Evolutionary conservation across 2,329 filamentous ascomycete species (phyloP).

Genomic region (Amesomyces nigricolor): DNA sequence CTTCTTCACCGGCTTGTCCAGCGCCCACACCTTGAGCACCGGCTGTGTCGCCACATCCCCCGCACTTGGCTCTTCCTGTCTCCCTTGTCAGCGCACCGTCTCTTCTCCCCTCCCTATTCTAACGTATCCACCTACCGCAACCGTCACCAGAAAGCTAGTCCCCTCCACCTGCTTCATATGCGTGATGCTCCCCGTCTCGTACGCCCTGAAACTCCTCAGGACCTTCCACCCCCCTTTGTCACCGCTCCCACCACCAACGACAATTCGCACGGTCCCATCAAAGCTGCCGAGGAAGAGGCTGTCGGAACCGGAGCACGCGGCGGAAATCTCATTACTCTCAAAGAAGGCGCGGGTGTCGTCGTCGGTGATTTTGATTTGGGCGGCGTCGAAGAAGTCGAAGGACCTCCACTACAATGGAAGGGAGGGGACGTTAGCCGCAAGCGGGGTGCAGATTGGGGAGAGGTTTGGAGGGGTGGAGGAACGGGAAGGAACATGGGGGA

Average conservation of each 20-base stretch:
- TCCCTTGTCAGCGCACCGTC: slow-evolving; percentile 17
- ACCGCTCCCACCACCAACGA: slow-evolving; percentile 75
- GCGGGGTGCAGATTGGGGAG: not conserved
- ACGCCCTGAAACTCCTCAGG: slow-evolving; percentile 38
- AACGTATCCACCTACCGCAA: slow-evolving; percentile 48
- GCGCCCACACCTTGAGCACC: slow-evolving; percentile 91
- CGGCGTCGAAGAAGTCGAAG: slow-evolving; percentile 98
- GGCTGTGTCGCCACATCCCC: slow-evolving; percentile 53
- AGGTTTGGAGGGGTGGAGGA: not conserved
- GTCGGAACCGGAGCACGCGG: slow-evolving; percentile 78
- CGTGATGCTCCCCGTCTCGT: slow-evolving; percentile 59
- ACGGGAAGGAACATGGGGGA: not conserved
- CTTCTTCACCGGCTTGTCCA: slow-evolving; percentile 92
- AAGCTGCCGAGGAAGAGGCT: slow-evolving; percentile 83
- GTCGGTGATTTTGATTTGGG: slow-evolving; percentile 72
- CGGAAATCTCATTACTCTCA: slow-evolving; percentile 77
- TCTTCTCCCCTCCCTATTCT: not conserved
- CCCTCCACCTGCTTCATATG: slow-evolving; percentile 90
- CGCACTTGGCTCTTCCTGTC: slow-evolving; percentile 71
- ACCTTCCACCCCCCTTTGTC: slow-evolving; percentile 59
- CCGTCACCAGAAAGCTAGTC: slow-evolving; percentile 78
- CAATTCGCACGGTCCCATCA: slow-evolving; percentile 80
- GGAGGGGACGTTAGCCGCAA: slow-evolving; percentile 3
- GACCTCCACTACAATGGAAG: slow-evolving; percentile 73
- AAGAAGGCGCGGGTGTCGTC: slow-evolving; percentile 73